Evolutionary conservation across 1,139 yeast genomes (phyloP).

Genomic region (Scheffersomyces titani): DNA sequence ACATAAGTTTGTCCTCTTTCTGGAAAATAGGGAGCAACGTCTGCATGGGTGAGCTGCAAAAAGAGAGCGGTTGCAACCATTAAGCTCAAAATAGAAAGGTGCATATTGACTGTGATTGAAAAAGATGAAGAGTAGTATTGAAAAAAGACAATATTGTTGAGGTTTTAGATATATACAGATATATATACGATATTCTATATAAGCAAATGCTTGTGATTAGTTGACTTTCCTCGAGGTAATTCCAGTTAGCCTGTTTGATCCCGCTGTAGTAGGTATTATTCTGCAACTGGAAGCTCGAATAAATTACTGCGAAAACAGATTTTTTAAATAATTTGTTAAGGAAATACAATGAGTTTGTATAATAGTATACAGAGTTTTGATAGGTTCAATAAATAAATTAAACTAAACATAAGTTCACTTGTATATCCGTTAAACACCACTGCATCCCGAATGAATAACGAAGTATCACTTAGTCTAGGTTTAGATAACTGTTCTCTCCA

Average conservation of each 20-base stretch:
- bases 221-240: background rate
- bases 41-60: background rate
- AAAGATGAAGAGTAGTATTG: background rate
- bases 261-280: background rate
- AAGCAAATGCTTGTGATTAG: background rate
- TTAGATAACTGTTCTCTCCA: no score
- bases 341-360: background rate
- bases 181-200: no score
- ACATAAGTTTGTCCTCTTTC: background rate
- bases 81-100: background rate
- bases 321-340: no score
- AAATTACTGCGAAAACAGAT: background rate
- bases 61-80: background rate
- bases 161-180: background rate
- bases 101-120: no score
- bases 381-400: no score
- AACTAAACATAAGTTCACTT: no score
- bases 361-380: no score
- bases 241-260: background rate
- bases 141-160: background rate
- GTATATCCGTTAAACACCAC: no score
- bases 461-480: no score
- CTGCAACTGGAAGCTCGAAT: background rate
- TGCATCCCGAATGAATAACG: no score
- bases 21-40: background rate